phyloP scores from a whole-genome alignment of 768 basidiomycete genomes.

The Tylopilus sp. region DNA sequence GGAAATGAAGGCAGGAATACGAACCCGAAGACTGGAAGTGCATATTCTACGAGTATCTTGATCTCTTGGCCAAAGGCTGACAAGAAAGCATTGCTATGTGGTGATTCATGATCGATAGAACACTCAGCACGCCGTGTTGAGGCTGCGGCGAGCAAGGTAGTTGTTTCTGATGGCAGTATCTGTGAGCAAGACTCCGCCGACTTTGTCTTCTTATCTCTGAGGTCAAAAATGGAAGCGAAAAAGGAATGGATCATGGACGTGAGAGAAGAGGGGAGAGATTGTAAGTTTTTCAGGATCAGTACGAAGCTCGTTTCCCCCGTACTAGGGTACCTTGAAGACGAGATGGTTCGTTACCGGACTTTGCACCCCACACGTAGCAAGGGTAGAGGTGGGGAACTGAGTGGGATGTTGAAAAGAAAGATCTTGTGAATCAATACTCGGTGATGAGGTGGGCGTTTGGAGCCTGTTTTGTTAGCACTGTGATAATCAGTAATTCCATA shows the following conservation, averaged over 20 bases:
- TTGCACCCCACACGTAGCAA: no score
- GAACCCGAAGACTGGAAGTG: slow-evolving; percentile 73
- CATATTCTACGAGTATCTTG: slow-evolving; percentile 56
- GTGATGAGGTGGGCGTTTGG: no score
- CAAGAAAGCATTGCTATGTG: slow-evolving; percentile 21
- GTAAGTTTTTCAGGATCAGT: neutral
- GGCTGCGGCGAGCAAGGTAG: slow-evolving; percentile 53
- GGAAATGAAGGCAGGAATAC: slow-evolving; percentile 20
- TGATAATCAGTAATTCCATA: no score
- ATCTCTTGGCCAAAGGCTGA: slow-evolving; percentile 4
- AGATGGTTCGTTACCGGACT: no score
- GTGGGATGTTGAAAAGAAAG: no score
- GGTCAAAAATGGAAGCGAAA: neutral
- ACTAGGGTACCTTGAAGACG: slow-evolving; percentile 63
- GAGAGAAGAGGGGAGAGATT: neutral
- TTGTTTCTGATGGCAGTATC: slow-evolving; percentile 41
- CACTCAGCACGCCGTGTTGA: slow-evolving; percentile 48
- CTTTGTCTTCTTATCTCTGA: neutral
- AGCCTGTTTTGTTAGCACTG: no score
- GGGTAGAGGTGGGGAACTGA: no score
- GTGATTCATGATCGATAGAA: slow-evolving; percentile 30
- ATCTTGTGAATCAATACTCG: no score
- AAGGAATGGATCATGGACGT: slow-evolving; percentile 3
- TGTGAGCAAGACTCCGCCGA: slow-evolving; percentile 1
- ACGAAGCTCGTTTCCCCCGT: slow-evolving; percentile 6